A percentile compares a stretch with the other conserved stretches of the same genome.
Conservation (phyloP, 345 rosid species). For the Salix koriyanagi region DNA sequence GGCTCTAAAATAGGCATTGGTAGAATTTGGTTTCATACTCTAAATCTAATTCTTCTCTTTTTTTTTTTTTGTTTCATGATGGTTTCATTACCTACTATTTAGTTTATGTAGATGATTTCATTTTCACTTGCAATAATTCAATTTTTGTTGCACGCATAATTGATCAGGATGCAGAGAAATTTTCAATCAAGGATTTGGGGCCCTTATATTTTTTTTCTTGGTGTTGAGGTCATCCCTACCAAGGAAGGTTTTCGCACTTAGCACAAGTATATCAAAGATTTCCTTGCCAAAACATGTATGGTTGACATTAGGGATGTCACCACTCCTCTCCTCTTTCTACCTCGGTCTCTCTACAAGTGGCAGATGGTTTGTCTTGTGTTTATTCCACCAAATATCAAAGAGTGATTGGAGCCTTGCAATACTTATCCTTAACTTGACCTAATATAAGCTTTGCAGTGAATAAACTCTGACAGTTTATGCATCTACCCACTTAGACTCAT, state of each 20-base stretch:
- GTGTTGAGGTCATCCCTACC: neutral
- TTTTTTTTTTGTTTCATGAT: too few species aligned
- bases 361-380: neutral
- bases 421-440: neutral
- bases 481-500: neutral
- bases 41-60: neutral
- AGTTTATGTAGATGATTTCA: neutral
- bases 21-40: too few species aligned
- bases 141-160: too few species aligned
- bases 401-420: neutral
- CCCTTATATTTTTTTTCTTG: too few species aligned
- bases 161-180: too few species aligned
- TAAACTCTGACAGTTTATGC: neutral
- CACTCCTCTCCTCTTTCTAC: neutral
- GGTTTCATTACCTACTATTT: neutral
- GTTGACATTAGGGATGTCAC: neutral
- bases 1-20: accelerated
- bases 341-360: too few species aligned
- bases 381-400: neutral
- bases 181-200: neutral
- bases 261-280: neutral
- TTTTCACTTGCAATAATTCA: neutral
- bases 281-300: too few species aligned
- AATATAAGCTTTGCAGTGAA: neutral
- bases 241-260: neutral